Base-by-base conservation (phyloP, 2,329 filamentous ascomycete genomes). In the Graphium sp. region DNA sequence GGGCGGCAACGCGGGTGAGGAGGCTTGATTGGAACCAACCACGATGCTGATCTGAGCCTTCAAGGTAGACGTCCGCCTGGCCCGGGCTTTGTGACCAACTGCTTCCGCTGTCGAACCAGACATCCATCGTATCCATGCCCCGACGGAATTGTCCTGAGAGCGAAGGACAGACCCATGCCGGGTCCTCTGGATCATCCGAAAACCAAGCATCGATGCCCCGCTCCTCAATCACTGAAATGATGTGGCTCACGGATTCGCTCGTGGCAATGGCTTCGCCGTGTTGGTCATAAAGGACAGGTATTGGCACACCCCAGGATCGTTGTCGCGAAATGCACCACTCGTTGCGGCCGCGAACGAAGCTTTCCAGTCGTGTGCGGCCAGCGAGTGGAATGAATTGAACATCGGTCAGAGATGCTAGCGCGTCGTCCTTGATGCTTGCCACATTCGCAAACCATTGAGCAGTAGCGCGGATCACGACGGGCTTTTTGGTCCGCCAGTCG, bases 291-390 rank as follows among this genome's bases (percentile, higher is more conserved):
- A 98, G 55, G 1, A 83, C 84, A 10, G 89, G 89, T 32, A 98
- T 98, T 0, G 89, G 89, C 5, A 98, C 83, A 39, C 89, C 89
- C 89, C 89, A 98, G 9, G 83, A 78, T 28, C 89, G 74, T 51
- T 98, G 89, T 25, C 89, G 73, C 5, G 89, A 98, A 40, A 98
- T 94, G 47, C 89, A 98, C 89, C 89, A 98, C 49, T 98, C 87
- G 42, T 72, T 92, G 28, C 89, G 71, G 14, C 81, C 80, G 42
- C 76, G 74, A 18, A 98, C 62, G 43, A 95, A 98, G 46, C 80
- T 83, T 43, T 82, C 71, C 5, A 98, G 61, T 17, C 89, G 68
- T 5, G 67, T 66, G 38, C 67, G 73, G 6, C 85, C 84, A 16
- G 63, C 60, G 24, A 76, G 65, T 0, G 89, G 89, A 10, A 92